phyloP scores from a whole-genome alignment of 768 basidiomycete species.

The Lactarius trivialis region DNA sequence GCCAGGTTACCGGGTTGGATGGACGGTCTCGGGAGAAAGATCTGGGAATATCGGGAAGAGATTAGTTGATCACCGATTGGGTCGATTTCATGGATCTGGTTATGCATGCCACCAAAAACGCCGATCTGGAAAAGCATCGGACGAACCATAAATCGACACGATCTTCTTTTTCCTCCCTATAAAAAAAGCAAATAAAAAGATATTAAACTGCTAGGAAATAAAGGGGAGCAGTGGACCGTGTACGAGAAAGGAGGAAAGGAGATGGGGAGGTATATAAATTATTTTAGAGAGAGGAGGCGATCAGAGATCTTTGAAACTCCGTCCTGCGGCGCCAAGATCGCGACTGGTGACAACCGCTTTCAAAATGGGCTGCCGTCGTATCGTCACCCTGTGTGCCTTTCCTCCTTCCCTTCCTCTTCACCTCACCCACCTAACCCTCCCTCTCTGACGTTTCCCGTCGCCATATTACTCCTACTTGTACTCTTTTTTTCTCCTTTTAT shows the following conservation, averaged over 20 bases:
- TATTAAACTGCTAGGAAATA: background rate
- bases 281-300: slow-evolving; percentile 11
- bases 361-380: slow-evolving; percentile 17
- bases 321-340: slow-evolving; percentile 25
- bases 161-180: background rate
- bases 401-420: slow-evolving; percentile 8
- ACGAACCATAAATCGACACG: slow-evolving; percentile 5
- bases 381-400: slow-evolving; percentile 15
- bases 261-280: background rate
- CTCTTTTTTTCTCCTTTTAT: no score
- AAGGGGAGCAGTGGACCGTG: background rate
- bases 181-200: background rate
- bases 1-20: slow-evolving; percentile 17
- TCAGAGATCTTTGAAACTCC: slow-evolving; percentile 24
- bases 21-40: slow-evolving; percentile 16
- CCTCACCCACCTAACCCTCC: background rate
- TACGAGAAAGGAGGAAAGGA: background rate
- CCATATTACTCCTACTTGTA: background rate
- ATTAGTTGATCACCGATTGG: slow-evolving; percentile 25
- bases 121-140: slow-evolving; percentile 23
- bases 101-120: slow-evolving; percentile 22
- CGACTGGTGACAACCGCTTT: slow-evolving; percentile 23
- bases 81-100: slow-evolving; percentile 24
- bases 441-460: background rate
- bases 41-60: slow-evolving; percentile 24